phyloP scores from a whole-genome alignment of 495 filamentous ascomycete genomes.

The Geoglossum glabrum region DNA sequence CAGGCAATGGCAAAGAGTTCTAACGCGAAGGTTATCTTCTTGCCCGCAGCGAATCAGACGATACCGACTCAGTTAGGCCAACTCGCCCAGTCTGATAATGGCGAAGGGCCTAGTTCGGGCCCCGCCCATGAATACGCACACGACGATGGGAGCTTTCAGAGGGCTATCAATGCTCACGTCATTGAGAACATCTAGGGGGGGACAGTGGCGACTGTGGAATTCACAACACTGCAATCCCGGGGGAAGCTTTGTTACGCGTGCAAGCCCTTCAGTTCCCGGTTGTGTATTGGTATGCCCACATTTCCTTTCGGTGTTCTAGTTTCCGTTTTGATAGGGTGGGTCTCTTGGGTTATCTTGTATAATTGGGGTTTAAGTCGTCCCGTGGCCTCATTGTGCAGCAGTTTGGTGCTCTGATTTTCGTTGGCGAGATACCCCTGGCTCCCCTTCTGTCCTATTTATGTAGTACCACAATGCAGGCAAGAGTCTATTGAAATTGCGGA shows the following conservation, averaged over 20 bases:
- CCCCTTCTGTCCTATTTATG: not conserved
- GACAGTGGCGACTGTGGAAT: not conserved
- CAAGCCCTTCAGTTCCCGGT: too few species aligned
- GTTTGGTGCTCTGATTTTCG: not conserved
- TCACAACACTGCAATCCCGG: too few species aligned
- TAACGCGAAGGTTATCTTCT: constrained; percentile 92
- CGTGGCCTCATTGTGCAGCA: too few species aligned
- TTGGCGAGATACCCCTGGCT: not conserved
- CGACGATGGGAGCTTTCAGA: constrained; percentile 44
- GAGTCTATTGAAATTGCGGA: not conserved
- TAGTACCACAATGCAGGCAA: not conserved
- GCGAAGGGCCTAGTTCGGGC: constrained; percentile 32
- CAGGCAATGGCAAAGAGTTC: constrained; percentile 95
- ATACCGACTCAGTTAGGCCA: constrained; percentile 27
- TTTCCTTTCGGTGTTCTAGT: not conserved
- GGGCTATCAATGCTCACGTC: constrained; percentile 64
- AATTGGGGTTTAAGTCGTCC: too few species aligned
- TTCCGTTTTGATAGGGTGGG: too few species aligned
- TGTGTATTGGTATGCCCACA: too few species aligned
- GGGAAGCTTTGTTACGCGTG: too few species aligned
- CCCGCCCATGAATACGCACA: constrained; percentile 27
- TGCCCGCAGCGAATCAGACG: constrained; percentile 40
- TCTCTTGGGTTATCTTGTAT: too few species aligned
- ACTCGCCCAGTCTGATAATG: constrained; percentile 28
- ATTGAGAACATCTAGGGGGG: constrained; percentile 63